phyloP scores from a whole-genome alignment of 129 eudicot genomes.

The Flaveria linearis region DNA sequence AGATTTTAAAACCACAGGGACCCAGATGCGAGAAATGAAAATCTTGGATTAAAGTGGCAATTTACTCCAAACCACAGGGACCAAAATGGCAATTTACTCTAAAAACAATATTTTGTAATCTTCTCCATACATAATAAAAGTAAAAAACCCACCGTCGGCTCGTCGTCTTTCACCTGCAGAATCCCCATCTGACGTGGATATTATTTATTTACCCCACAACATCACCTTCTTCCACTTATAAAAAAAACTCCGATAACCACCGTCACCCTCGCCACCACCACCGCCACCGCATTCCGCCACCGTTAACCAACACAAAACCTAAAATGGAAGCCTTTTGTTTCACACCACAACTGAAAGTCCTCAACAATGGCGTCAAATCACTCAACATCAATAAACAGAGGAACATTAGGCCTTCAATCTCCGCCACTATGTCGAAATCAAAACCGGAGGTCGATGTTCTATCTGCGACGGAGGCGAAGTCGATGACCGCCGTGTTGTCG shows the following conservation, averaged over 20 bases:
- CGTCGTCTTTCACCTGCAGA: not conserved
- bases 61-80: no score
- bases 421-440: constrained; percentile 1
- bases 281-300: not conserved
- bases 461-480: not conserved
- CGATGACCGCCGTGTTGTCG: not conserved
- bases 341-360: not conserved
- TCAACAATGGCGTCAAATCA: not conserved
- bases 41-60: no score
- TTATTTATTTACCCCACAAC: not conserved
- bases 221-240: not conserved
- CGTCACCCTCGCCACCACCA: no score
- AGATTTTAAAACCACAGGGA: no score
- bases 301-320: not conserved
- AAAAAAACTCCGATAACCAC: not conserved
- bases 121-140: not conserved
- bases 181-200: not conserved
- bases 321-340: not conserved
- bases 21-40: no score
- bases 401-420: not conserved
- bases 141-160: not conserved
- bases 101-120: not conserved
- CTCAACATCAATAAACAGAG: not conserved
- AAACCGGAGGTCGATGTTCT: not conserved
- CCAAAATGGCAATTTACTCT: no score